These are phyloP conservation scores for Floccularia luteovirens DNA, from an alignment of 768 basidiomycete species.

Conservation along the genomic window DNA sequence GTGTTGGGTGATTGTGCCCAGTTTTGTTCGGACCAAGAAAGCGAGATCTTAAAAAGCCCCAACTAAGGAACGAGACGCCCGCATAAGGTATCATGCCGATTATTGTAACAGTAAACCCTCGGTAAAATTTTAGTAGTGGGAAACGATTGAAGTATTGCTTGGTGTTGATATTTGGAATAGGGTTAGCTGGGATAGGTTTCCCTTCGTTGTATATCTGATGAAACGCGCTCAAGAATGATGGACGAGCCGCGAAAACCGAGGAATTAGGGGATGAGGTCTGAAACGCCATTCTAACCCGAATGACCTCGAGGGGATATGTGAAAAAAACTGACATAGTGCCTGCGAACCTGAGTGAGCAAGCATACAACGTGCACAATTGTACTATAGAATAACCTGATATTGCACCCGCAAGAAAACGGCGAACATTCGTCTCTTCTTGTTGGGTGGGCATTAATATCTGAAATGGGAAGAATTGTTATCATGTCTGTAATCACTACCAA, in stretches of 20 bases:
- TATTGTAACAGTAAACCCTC: constrained; percentile 92
- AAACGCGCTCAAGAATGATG: constrained; percentile 49
- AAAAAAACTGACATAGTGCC: constrained; percentile 84
- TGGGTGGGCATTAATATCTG: constrained; percentile 87
- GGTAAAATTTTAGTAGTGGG: constrained; percentile 87
- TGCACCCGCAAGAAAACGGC: constrained; percentile 83
- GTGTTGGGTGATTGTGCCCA: constrained; percentile 28
- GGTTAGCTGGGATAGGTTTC: constrained; percentile 17
- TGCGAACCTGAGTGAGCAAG: constrained; percentile 12
- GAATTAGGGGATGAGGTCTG: constrained; percentile 39
- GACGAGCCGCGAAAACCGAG: constrained; percentile 20
- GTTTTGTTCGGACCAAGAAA: constrained; percentile 39
- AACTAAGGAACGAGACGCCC: constrained; percentile 89
- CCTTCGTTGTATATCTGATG: constrained; percentile 68
- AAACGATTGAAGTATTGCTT: constrained; percentile 44
- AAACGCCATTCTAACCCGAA: constrained; percentile 94
- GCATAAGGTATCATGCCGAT: constrained; percentile 94
- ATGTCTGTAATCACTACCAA: too few relatives aligned
- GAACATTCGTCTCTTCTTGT: constrained; percentile 66
- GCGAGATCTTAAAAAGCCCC: constrained; percentile 67
- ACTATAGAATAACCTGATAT: constrained; percentile 53
- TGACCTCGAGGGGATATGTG: constrained; percentile 93
- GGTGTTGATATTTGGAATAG: constrained; percentile 10
- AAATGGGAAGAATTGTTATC: too few relatives aligned
- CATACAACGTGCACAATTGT: not conserved